Evolutionary conservation across 306 rosid genomes (phyloP).

Genomic region (Vicia sativa): DNA sequence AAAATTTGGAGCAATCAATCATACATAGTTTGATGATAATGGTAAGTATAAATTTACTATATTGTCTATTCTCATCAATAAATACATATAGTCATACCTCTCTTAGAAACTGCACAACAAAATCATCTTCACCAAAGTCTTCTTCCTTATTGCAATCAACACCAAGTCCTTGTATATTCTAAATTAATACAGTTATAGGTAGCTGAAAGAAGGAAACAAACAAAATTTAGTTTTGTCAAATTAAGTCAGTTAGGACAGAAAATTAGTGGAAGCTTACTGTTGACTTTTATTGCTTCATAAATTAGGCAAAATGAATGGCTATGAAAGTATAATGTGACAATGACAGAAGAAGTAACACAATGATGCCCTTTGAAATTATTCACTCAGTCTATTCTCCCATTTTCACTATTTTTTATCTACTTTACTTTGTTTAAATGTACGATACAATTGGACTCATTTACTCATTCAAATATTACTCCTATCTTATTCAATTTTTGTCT

Average conservation of each 20-base stretch:
- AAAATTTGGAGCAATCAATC: slow-evolving; percentile 9
- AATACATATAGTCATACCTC: slow-evolving; percentile 61
- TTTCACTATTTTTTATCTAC: too few relatives aligned
- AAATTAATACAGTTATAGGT: slow-evolving; percentile 36
- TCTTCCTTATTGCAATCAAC: slow-evolving; percentile 89
- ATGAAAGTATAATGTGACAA: too few relatives aligned
- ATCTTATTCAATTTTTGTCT: too few relatives aligned
- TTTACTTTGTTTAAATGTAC: too few relatives aligned
- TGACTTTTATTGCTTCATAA: slow-evolving; percentile 6
- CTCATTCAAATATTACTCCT: too few relatives aligned
- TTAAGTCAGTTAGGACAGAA: neutral
- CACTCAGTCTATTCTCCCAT: too few relatives aligned
- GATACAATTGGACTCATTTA: too few relatives aligned
- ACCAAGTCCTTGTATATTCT: slow-evolving; percentile 77
- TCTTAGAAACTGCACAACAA: slow-evolving; percentile 94
- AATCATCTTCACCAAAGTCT: slow-evolving; percentile 84
- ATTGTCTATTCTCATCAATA: neutral
- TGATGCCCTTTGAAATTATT: too few relatives aligned
- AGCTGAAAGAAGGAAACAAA: slow-evolving; percentile 16
- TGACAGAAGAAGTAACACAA: too few relatives aligned
- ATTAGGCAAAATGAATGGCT: neutral
- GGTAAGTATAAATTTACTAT: neutral
- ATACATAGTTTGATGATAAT: slow-evolving; percentile 12
- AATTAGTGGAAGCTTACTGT: slow-evolving; percentile 1
- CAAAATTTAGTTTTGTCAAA: slow-evolving; percentile 3